A percentile compares a stretch with the other conserved stretches of the same genome.
phyloP scores from a whole-genome alignment of 805 yeast species.

The Priceomyces castillae region DNA sequence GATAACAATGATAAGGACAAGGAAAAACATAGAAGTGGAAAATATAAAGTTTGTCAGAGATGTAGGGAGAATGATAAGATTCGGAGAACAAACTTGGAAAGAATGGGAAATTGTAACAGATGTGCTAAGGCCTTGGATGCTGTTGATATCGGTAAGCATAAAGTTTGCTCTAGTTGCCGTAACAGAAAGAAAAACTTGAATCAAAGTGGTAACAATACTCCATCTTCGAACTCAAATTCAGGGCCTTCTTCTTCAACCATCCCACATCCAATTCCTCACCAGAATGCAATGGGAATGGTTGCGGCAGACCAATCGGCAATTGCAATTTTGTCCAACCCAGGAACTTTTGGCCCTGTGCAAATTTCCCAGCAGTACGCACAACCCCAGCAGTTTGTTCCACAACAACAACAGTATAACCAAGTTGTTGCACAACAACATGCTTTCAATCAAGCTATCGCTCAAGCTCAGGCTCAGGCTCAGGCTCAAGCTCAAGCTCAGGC shows the following conservation, averaged over 20 bases:
- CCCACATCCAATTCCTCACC: slow-evolving; percentile 2
- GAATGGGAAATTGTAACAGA: slow-evolving; percentile 59
- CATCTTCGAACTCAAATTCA: slow-evolving; percentile 4
- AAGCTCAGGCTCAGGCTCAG: slow-evolving; percentile 13
- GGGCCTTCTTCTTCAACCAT: slow-evolving; percentile 3
- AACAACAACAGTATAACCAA: slow-evolving; percentile 13
- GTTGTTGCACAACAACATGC: slow-evolving; percentile 21
- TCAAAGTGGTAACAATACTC: slow-evolving; percentile 1
- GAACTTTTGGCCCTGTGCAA: slow-evolving; percentile 4
- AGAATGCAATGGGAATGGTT: slow-evolving; percentile 8
- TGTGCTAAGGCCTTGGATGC: slow-evolving; percentile 52
- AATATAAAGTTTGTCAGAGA: slow-evolving; percentile 62
- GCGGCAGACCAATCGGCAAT: slow-evolving; percentile 9
- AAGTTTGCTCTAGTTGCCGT: slow-evolving; percentile 56
- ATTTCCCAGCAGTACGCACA: slow-evolving; percentile 8
- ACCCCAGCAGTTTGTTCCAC: slow-evolving; percentile 7
- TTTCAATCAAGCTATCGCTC: slow-evolving; percentile 19
- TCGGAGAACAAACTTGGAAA: slow-evolving; percentile 54
- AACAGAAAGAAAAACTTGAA: slow-evolving; percentile 46
- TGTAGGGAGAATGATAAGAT: slow-evolving; percentile 62
- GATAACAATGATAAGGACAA: slow-evolving; percentile 16
- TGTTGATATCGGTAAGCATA: slow-evolving; percentile 48
- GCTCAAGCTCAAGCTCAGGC: slow-evolving; percentile 6
- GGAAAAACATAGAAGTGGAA: slow-evolving; percentile 22
- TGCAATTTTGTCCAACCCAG: slow-evolving; percentile 8